A percentile compares a stretch with the other conserved stretches of the same genome.
Evolutionary conservation across 768 basidiomycete species (phyloP).

Genomic region (Macrolepiota albuminosa): DNA sequence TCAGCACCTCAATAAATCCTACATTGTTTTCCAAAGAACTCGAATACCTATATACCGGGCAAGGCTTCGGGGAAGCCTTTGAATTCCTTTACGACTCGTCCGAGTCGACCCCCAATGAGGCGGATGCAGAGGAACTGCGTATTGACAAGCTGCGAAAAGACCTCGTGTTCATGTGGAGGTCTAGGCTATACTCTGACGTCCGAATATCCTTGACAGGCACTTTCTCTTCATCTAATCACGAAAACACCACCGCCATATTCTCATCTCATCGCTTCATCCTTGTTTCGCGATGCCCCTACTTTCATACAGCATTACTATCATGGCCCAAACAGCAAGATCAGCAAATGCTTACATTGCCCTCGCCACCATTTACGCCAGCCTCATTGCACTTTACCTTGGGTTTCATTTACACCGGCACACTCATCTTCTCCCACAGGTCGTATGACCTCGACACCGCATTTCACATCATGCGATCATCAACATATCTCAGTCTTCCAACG

Average conservation of each 20-base stretch:
- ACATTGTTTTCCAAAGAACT: constrained; percentile 85
- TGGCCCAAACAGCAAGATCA: constrained; percentile 49
- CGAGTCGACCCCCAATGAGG: constrained; percentile 45
- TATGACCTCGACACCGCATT: constrained; percentile 93
- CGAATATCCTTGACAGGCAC: constrained; percentile 73
- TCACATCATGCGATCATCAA: constrained; percentile 78
- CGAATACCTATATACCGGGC: constrained; percentile 92
- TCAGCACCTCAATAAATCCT: constrained; percentile 67
- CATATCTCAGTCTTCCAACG: constrained; percentile 70
- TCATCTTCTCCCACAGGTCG: constrained; percentile 86
- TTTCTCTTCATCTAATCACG: constrained; percentile 59
- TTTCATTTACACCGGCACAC: constrained; percentile 92
- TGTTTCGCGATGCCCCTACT: constrained; percentile 85
- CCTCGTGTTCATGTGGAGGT: constrained; percentile 95
- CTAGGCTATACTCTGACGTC: constrained; percentile 89
- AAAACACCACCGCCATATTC: constrained; percentile 77
- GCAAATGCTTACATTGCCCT: constrained; percentile 67
- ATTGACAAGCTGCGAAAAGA: constrained; percentile 89
- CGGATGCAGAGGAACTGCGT: constrained; percentile 44
- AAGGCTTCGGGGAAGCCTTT: constrained; percentile 83
- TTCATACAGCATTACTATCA: constrained; percentile 71
- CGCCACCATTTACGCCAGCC: constrained; percentile 92
- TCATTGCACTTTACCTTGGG: constrained; percentile 92
- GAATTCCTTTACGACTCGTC: constrained; percentile 79
- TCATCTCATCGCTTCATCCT: constrained; percentile 93